Conservation (phyloP, 495 filamentous ascomycete species). For the Aspergillus sclerotiicarbonarius region DNA sequence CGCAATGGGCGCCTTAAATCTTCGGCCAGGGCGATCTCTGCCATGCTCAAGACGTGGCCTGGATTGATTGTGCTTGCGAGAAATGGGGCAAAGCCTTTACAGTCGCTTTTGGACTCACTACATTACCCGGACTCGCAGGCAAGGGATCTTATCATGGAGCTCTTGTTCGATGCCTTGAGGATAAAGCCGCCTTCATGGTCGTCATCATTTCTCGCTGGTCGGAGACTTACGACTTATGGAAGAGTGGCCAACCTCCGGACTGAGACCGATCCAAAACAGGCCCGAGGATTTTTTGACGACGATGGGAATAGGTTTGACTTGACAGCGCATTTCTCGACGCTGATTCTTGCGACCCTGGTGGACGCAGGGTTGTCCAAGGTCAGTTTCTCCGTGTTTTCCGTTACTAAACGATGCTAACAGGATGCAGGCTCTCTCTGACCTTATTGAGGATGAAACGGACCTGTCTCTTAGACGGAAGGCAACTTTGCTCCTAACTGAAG, state of each 20-base stretch:
- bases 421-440: conserved; percentile 55
- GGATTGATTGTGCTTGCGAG: conserved; percentile 79
- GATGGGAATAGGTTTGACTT: conserved; percentile 73
- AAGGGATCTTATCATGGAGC: conserved; percentile 72
- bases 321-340: conserved; percentile 86
- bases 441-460: conserved; percentile 70
- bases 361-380: conserved; percentile 77
- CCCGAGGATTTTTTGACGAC: conserved; percentile 52
- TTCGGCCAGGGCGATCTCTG: conserved; percentile 79
- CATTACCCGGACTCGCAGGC: conserved; percentile 66
- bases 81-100: conserved; percentile 77
- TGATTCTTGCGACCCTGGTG: conserved; percentile 83
- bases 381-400: conserved; percentile 8
- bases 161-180: conserved; percentile 85
- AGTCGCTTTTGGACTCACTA: conserved; percentile 76
- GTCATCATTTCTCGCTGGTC: conserved; percentile 88
- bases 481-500: conserved; percentile 84
- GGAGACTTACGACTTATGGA: conserved; percentile 90
- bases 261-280: conserved; percentile 48
- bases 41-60: conserved; percentile 92
- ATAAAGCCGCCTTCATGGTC: conserved; percentile 98
- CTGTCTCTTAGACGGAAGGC: conserved; percentile 81
- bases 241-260: conserved; percentile 84
- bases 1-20: conserved; percentile 76
- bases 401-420: conserved; percentile 16